Base-by-base conservation (phyloP, 1,139 yeast species). In the Pneumocystis oryctolagi region DNA sequence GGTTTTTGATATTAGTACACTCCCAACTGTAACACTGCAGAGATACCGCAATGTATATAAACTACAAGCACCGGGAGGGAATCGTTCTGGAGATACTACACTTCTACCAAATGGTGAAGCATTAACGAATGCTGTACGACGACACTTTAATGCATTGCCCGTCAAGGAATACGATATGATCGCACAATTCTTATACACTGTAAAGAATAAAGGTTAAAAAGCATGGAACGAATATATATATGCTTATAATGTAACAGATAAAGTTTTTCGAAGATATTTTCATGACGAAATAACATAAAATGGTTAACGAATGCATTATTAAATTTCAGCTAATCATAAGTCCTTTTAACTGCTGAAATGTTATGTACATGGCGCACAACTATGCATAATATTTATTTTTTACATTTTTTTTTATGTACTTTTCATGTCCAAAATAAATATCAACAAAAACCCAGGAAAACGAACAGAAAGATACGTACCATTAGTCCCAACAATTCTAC, bases 111-210 rank as follows among this genome's bases (percentile, higher is more conserved):
- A 18, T 2, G 58, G 58, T 14, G 40, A 37, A 2, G 55, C 55
- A 28, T n/a, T 47, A 12, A 28, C 8, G 4, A 57, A 30, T 12
- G 59, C 59, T 9, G 42, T 57, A 20, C 59, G 30, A 5, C 28
- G 30, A 1, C 59, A 57, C 30, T 57, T 57, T 39, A 39, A 57
- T 39, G 40, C 59, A 1, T 35, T 57, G 3, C 59, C 40, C 5
- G 42, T 57, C 5, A 57, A 57, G 14, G 59, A 57, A 39, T 39
- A 57, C 30, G 59, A 57, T 35, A 57, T 57, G 42, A 39, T 39
- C 12, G 59, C 16, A 12, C 59, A 39, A 12, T 57, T 57, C 30
- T 57, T 57, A n/a, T 57, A 57, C 14, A 35, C 42, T 12, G 59
- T 57, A 8, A 57, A 57, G 12, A 57, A 35, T 30, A 35, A 57